Percentiles rank a stretch among this genome's conserved stretches.
Conservation (phyloP, 148 eudicot species). For the Oxyria digyna region DNA sequence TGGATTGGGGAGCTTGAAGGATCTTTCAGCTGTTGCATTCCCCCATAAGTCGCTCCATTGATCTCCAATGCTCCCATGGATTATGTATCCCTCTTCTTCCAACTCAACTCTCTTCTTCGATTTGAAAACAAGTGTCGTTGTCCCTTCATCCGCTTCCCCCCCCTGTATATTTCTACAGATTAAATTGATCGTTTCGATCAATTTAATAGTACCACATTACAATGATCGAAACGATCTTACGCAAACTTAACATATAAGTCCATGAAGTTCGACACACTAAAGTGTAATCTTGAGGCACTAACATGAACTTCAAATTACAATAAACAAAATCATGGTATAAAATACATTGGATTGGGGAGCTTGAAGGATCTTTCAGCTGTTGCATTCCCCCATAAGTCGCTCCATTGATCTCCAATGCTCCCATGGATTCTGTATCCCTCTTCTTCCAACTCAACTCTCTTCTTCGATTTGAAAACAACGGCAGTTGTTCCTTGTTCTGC, state of each 20-base stretch:
- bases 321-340: constrained; percentile 14
- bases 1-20: background rate
- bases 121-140: constrained; percentile 44
- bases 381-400: background rate
- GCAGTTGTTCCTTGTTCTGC: constrained; percentile 45
- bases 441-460: too few relatives aligned
- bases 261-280: too few relatives aligned
- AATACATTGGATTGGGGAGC: background rate
- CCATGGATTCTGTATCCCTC: constrained; percentile 34
- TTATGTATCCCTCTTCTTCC: constrained; percentile 48
- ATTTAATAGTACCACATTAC: too few relatives aligned
- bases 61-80: background rate
- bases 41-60: background rate
- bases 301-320: constrained; percentile 27
- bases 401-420: background rate
- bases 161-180: constrained; percentile 14
- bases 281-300: background rate
- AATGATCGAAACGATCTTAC: too few relatives aligned
- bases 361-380: background rate
- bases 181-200: background rate
- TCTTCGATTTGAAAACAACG: constrained; percentile 52
- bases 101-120: too few relatives aligned
- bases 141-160: constrained; percentile 39
- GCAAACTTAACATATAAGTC: too few relatives aligned
- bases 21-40: background rate